Conservation (phyloP, 192 early-diverging fungal genomes). For the Coemansia sp. region DNA sequence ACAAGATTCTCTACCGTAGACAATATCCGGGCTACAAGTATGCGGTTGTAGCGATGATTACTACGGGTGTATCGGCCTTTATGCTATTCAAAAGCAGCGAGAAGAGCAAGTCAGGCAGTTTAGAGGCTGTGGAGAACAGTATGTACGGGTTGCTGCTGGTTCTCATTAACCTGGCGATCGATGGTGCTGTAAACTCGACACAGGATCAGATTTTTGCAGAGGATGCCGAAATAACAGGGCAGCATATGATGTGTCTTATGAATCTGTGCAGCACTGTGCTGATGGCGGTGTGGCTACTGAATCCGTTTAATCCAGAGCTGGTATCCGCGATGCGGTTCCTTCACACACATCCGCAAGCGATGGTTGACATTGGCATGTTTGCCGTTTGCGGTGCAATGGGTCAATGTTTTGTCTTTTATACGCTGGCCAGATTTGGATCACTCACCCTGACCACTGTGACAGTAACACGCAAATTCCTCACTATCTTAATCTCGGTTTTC, state of each 20-base stretch:
- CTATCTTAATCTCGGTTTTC: conserved; percentile 88
- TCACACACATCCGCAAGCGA: conserved; percentile 71
- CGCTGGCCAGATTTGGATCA: conserved; percentile 85
- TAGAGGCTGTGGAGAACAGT: conserved; percentile 58
- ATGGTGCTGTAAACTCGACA: conserved; percentile 93
- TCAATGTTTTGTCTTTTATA: conserved; percentile 98
- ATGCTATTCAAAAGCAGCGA: conserved; percentile 74
- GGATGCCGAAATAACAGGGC: conserved; percentile 69
- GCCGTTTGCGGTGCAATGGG: conserved; percentile 89
- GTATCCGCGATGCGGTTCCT: conserved; percentile 71
- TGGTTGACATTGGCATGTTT: conserved; percentile 85
- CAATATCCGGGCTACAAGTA: conserved; percentile 88
- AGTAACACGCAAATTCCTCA: conserved; percentile 95
- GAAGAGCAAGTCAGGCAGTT: conserved; percentile 10
- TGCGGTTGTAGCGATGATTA: conserved; percentile 81
- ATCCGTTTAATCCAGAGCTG: conserved; percentile 79
- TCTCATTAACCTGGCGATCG: conserved; percentile 80
- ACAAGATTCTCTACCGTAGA: conserved; percentile 84
- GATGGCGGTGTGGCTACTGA: conserved; percentile 73
- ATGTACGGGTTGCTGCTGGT: conserved; percentile 81
- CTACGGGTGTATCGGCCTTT: conserved; percentile 87
- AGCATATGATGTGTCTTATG: conserved; percentile 98
- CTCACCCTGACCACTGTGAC: conserved; percentile 90
- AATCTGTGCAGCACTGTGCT: conserved; percentile 76
- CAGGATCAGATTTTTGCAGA: conserved; percentile 93